A percentile compares a stretch with the other conserved stretches of the same genome.
Evolutionary conservation across 805 yeast species (phyloP).

Genomic region (Nakazawaea peltata): DNA sequence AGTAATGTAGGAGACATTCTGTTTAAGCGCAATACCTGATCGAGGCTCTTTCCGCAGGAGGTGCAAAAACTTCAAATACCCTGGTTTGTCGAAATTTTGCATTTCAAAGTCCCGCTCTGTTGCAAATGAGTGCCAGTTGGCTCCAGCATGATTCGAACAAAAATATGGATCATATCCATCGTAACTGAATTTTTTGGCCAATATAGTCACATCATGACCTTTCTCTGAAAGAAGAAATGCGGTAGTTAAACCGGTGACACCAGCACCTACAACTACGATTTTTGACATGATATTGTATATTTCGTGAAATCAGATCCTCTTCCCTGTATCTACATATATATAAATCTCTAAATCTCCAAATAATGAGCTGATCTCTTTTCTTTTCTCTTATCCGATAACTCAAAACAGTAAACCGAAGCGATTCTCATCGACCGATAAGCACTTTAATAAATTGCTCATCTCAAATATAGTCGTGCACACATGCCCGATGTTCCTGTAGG

Average conservation of each 20-base stretch:
- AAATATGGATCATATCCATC: constrained; percentile 24
- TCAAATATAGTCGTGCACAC: too few species aligned
- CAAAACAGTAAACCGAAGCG: too few species aligned
- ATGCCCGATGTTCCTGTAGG: too few species aligned
- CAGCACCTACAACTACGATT: constrained; percentile 31
- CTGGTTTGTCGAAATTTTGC: constrained; percentile 36
- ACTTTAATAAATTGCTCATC: too few species aligned
- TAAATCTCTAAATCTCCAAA: too few species aligned
- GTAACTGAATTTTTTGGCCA: constrained; percentile 30
- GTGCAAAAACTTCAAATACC: constrained; percentile 37
- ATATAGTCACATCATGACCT: constrained; percentile 33
- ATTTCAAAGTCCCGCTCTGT: constrained; percentile 22
- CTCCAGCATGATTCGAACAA: constrained; percentile 67
- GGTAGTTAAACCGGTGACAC: constrained; percentile 49
- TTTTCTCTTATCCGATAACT: too few species aligned
- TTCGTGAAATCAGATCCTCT: too few species aligned
- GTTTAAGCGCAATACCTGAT: constrained; percentile 35
- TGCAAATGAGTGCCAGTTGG: constrained; percentile 64
- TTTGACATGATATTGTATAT: constrained; percentile 12
- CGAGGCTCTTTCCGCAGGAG: constrained; percentile 39
- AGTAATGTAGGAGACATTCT: constrained; percentile 14
- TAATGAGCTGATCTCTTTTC: too few species aligned
- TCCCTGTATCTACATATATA: too few species aligned
- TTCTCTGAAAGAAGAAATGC: constrained; percentile 33
- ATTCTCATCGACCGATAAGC: too few species aligned